Conservation (phyloP, 495 filamentous ascomycete species). For the Aspergillus asperescens region DNA sequence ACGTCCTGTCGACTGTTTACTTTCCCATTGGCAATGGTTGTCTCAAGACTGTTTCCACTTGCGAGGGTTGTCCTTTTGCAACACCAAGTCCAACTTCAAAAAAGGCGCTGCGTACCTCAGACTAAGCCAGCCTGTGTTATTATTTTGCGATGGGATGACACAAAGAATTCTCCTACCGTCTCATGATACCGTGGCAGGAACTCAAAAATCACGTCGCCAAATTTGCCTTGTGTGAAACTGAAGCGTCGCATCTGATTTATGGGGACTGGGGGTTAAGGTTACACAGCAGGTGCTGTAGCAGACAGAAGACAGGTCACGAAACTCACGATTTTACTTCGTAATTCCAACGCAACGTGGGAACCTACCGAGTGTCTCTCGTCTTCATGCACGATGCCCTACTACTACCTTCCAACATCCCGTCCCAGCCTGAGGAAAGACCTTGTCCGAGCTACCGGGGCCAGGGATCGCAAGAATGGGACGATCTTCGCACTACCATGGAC, state of each 20-base stretch:
- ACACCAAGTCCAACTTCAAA: background rate
- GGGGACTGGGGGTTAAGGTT: background rate
- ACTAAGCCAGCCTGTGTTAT: background rate
- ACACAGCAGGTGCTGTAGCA: slow-evolving; percentile 3
- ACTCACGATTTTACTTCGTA: background rate
- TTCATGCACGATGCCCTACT: too few species aligned
- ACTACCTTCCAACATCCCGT: too few species aligned
- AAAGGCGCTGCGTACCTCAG: background rate
- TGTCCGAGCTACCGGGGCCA: too few species aligned
- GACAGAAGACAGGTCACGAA: background rate
- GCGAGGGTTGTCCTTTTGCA: too few species aligned
- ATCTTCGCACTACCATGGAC: background rate
- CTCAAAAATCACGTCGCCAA: background rate
- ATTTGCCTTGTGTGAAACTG: background rate
- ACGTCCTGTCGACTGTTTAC: too few species aligned
- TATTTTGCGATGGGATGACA: slow-evolving; percentile 1
- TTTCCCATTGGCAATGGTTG: too few species aligned
- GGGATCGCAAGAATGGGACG: background rate
- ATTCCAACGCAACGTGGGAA: background rate
- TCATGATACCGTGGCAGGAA: background rate
- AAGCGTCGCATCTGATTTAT: slow-evolving; percentile 5
- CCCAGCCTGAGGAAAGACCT: background rate
- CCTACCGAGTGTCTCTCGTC: too few species aligned
- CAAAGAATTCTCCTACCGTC: background rate
- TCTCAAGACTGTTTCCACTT: slow-evolving; percentile 1